These are phyloP conservation scores for Nyctanthes arbortristis DNA, from an alignment of 257 asterid genomes.

Conservation along the genomic window DNA sequence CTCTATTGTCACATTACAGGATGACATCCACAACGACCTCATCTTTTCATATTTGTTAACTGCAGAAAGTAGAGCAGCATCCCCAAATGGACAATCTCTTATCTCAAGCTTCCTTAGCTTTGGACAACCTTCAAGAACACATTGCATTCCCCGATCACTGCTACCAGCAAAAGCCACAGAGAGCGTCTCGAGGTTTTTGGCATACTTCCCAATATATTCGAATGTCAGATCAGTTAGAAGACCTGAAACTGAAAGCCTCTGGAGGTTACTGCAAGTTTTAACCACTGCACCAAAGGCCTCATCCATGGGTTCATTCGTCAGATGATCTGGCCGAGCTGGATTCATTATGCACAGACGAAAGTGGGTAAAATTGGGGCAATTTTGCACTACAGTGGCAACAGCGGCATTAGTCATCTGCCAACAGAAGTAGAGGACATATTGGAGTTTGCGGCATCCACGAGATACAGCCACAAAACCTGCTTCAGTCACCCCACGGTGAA, in stretches of 20 bases:
- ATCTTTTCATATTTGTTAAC: constrained; percentile 64
- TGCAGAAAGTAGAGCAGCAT: constrained; percentile 66
- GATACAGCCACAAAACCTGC: constrained; percentile 79
- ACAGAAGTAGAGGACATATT: constrained; percentile 81
- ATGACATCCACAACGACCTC: constrained; percentile 88
- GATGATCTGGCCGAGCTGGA: constrained; percentile 67
- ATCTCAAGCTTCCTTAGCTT: constrained; percentile 90
- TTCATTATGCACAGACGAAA: constrained; percentile 92
- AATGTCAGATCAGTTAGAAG: constrained; percentile 72
- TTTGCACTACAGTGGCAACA: constrained; percentile 60
- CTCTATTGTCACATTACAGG: constrained; percentile 62
- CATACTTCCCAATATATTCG: constrained; percentile 74
- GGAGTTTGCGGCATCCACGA: constrained; percentile 75
- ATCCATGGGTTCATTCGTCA: constrained; percentile 79
- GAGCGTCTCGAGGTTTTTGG: constrained; percentile 76
- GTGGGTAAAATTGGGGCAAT: constrained; percentile 87
- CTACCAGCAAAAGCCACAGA: constrained; percentile 92
- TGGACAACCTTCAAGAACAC: constrained; percentile 73
- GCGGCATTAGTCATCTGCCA: constrained; percentile 91
- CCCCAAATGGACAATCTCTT: constrained; percentile 82
- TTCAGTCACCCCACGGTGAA: constrained; percentile 71
- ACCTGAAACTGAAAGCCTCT: constrained; percentile 80
- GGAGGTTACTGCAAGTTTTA: constrained; percentile 69
- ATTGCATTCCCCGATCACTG: constrained; percentile 82
- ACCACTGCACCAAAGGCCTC: constrained; percentile 90